Evolutionary conservation across 176 grass and related monocot species (phyloP).

Genomic region (Sorghum bicolor): DNA sequence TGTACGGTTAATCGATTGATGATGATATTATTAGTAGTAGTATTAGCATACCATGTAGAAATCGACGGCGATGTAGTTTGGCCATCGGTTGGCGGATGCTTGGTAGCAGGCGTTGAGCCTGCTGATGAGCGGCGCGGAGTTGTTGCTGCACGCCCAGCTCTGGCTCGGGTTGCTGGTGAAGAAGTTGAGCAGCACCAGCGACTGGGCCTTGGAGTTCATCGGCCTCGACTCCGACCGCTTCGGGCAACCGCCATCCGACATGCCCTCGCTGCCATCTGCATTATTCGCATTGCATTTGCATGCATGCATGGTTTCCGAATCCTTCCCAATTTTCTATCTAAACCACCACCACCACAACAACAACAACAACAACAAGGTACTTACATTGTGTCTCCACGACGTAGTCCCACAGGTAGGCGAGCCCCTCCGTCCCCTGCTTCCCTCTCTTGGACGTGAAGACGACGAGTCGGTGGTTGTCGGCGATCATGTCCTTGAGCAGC

Average conservation of each 20-base stretch:
- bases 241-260: constrained; percentile 29
- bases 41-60: constrained; percentile 82
- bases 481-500: constrained; percentile 66
- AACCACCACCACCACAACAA: no score
- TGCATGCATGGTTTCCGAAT: neutral
- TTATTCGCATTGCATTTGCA: no score
- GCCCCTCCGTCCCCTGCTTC: constrained; percentile 48
- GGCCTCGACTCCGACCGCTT: constrained; percentile 47
- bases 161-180: constrained; percentile 61
- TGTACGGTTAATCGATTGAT: no score
- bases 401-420: constrained; percentile 62
- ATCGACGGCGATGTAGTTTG: constrained; percentile 66
- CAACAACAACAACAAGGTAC: no score
- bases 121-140: constrained; percentile 43
- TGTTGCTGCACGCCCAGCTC: constrained; percentile 54
- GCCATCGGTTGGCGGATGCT: constrained; percentile 40
- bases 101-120: constrained; percentile 48
- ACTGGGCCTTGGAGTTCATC: constrained; percentile 57
- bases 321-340: no score
- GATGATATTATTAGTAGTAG: no score
- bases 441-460: constrained; percentile 77
- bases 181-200: constrained; percentile 80
- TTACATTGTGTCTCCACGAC: constrained; percentile 83
- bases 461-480: constrained; percentile 45
- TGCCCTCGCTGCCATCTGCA: constrained; percentile 53